Base-by-base conservation (phyloP, 805 yeast species). In the Nakazawaea wickerhamii region DNA sequence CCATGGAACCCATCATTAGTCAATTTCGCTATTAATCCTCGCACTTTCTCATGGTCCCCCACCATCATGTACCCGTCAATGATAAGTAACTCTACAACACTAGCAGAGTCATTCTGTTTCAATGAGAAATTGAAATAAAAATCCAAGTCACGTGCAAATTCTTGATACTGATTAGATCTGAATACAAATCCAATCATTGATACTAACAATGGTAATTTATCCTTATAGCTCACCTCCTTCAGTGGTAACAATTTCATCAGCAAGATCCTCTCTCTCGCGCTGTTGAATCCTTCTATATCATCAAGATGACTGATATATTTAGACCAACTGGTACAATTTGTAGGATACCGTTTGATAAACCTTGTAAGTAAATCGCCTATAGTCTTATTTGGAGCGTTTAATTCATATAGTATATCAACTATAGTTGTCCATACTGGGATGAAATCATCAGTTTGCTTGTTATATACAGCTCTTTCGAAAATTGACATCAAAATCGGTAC, bases 1-100 rank as follows among this genome's bases (percentile, higher is more conserved):
- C 52, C 41, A 40, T 59, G 67, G 1, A 45, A 49, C 3, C 49
- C 47, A 25, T 36, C 30, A 4, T 27, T 41, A 1, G 68, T 43
- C 23, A 70, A 40, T 18, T 33, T 33, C 4, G 52, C 41, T 38
- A 65, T 48, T 4, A 55, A 31, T 4, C 41, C 38, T 19, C 61
- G 44, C 0, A 71, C 71, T 14, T 43, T 42, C 1, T 56, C 64
- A 0, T 53, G 13, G 19, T 61, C 59, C 1, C 55, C 65, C 4
- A 60, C 30, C 2, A 50, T 46, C 23, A 64, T 68, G 38, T 58
- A 58, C 1, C 68, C 52, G 1, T 62, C 53, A 2, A 72, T 60
- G 5, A 67, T 52, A 7, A 66, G 45, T 46, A 68, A 67, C 46
- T 73, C 80, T 2, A 75, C 64, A 1, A 70, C 53, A 47, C 72